These are phyloP conservation scores for Botrytis squamosa DNA, from an alignment of 2,329 filamentous ascomycete species.

Conservation along the genomic window DNA sequence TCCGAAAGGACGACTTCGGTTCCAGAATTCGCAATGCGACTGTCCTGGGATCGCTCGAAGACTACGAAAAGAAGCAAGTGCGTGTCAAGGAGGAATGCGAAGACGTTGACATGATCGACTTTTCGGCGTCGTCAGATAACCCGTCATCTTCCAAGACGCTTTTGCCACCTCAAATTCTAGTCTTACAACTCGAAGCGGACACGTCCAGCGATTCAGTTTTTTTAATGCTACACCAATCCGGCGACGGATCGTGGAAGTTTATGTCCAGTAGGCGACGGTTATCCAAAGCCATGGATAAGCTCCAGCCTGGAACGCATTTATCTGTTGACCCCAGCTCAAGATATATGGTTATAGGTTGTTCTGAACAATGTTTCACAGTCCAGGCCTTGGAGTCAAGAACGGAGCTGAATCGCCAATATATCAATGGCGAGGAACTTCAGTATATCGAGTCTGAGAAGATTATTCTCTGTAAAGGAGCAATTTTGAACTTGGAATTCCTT, in stretches of 20 bases:
- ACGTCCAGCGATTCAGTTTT: slow-evolving; percentile 69
- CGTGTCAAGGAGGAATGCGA: slow-evolving; percentile 40
- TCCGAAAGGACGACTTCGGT: slow-evolving; percentile 76
- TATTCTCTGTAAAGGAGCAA: slow-evolving; percentile 61
- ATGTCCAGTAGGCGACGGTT: slow-evolving; percentile 57
- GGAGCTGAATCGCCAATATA: slow-evolving; percentile 52
- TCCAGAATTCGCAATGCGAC: slow-evolving; percentile 75
- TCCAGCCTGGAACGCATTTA: slow-evolving; percentile 60
- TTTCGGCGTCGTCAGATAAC: background rate
- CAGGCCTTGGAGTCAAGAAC: slow-evolving; percentile 64
- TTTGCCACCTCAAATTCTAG: slow-evolving; percentile 76
- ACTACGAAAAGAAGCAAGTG: slow-evolving; percentile 42
- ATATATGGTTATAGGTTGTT: slow-evolving; percentile 67
- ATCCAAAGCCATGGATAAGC: slow-evolving; percentile 51
- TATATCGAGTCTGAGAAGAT: slow-evolving; percentile 53
- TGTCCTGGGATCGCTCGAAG: slow-evolving; percentile 60
- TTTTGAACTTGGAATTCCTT: slow-evolving; percentile 85
- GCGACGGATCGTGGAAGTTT: slow-evolving; percentile 40
- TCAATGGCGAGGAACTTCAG: slow-evolving; percentile 46
- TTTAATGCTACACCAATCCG: slow-evolving; percentile 60
- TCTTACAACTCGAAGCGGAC: slow-evolving; percentile 64
- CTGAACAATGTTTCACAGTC: slow-evolving; percentile 68
- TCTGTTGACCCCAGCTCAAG: slow-evolving; percentile 75
- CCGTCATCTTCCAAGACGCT: slow-evolving; percentile 11
- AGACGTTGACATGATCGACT: slow-evolving; percentile 21